Conservation (phyloP, 495 filamentous ascomycete species). For the Trichoderma erinaceum region DNA sequence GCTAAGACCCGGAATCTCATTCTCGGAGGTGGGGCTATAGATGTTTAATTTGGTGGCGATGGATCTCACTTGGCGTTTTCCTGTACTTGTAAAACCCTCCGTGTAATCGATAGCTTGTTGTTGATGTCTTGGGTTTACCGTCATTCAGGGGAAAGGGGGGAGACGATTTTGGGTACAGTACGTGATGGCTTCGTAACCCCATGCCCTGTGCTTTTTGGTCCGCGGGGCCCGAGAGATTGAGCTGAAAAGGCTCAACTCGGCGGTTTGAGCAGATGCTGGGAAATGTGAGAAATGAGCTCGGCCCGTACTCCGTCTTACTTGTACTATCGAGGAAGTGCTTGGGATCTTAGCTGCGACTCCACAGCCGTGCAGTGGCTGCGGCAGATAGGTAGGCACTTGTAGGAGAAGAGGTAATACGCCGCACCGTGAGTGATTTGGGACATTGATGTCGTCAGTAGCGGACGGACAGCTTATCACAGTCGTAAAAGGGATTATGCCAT, state of each 20-base stretch:
- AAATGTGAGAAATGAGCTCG: neutral
- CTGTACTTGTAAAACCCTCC: neutral
- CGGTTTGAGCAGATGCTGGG: neutral
- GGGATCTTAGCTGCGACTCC: too few relatives aligned
- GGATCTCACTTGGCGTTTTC: neutral
- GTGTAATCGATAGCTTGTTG: neutral
- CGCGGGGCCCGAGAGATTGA: neutral
- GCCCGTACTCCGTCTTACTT: neutral
- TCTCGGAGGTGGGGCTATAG: slow-evolving; percentile 8
- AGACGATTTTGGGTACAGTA: neutral
- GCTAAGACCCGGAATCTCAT: slow-evolving; percentile 9
- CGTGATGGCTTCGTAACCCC: neutral
- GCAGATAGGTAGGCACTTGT: too few relatives aligned
- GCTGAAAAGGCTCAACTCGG: neutral
- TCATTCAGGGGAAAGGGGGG: neutral
- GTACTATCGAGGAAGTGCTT: neutral
- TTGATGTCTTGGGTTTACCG: neutral
- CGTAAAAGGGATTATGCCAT: too few relatives aligned
- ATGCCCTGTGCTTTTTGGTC: neutral
- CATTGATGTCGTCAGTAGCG: too few relatives aligned
- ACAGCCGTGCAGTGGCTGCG: too few relatives aligned
- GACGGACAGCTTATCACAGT: too few relatives aligned
- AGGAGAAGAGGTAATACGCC: too few relatives aligned
- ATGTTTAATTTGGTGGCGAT: slow-evolving; percentile 3
- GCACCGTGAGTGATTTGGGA: too few relatives aligned